Evolutionary conservation across 176 grass and related monocot genomes (phyloP).

Genomic region (Oryza australiensis): DNA sequence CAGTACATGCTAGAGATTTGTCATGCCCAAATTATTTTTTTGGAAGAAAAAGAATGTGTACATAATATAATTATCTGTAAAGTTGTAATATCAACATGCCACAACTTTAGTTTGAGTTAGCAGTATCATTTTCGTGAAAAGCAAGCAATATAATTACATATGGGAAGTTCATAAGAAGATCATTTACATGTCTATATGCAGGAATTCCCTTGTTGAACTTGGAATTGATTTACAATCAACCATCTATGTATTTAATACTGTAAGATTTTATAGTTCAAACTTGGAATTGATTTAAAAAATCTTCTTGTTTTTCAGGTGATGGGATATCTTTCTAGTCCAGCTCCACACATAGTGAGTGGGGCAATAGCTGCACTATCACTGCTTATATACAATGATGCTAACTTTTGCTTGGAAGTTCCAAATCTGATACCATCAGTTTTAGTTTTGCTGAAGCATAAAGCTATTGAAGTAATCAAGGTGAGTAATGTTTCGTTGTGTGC

Average conservation of each 20-base stretch:
- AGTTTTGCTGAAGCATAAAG: conserved; percentile 83
- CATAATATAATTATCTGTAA: not conserved
- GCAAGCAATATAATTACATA: conserved; percentile 14
- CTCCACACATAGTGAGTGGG: conserved; percentile 87
- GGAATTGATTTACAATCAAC: not conserved
- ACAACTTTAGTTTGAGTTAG: conserved; percentile 4
- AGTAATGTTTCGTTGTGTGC: conserved; percentile 15
- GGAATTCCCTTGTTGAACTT: not conserved
- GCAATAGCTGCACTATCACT: conserved; percentile 92
- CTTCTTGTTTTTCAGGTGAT: conserved; percentile 72
- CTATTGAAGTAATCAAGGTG: conserved; percentile 89
- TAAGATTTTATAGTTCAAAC: conserved; percentile 13
- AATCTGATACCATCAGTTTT: conserved; percentile 91
- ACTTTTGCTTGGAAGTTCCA: conserved; percentile 85
- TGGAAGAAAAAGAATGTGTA: not conserved
- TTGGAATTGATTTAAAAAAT: conserved; percentile 22
- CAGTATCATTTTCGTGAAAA: not conserved
- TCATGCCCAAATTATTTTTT: not conserved
- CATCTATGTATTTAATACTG: conserved; percentile 14
- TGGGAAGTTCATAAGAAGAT: not conserved
- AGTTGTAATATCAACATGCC: not conserved
- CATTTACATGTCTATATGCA: not conserved
- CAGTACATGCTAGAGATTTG: not conserved
- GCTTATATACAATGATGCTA: conserved; percentile 93
- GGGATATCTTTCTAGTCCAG: conserved; percentile 93